phyloP scores from a whole-genome alignment of 2,329 filamentous ascomycete species.

The Monascus ruber region DNA sequence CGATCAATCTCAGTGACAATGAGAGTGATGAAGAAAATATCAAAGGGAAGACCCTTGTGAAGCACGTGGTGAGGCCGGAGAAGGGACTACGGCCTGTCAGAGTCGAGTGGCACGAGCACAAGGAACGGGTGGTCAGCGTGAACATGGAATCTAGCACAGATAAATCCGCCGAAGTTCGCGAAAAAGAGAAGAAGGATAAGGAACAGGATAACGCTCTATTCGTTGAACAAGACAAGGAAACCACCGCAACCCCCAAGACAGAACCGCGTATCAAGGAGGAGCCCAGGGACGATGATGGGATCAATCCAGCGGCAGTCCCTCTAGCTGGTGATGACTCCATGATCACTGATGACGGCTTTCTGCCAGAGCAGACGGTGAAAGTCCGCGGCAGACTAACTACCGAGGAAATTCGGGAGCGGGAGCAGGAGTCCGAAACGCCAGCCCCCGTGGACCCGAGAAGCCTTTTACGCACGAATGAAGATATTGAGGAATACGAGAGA shows the following conservation, averaged over 20 bases:
- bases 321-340: slow-evolving; percentile 12
- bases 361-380: slow-evolving; percentile 23
- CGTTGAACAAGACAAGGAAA: slow-evolving; percentile 16
- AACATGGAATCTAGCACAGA: slow-evolving; percentile 42
- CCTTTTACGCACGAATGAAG: slow-evolving; percentile 29
- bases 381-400: slow-evolving; percentile 21
- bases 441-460: slow-evolving; percentile 18
- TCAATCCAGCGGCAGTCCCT: slow-evolving; percentile 23
- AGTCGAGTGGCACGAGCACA: slow-evolving; percentile 45
- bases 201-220: slow-evolving; percentile 23
- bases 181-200: slow-evolving; percentile 21
- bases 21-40: slow-evolving; percentile 27
- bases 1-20: slow-evolving; percentile 45
- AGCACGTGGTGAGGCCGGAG: slow-evolving; percentile 10
- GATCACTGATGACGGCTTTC: slow-evolving; percentile 19
- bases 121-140: slow-evolving; percentile 42
- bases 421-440: slow-evolving; percentile 9
- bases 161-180: slow-evolving; percentile 31
- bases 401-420: slow-evolving; percentile 6
- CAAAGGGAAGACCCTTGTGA: slow-evolving; percentile 24
- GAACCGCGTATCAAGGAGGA: slow-evolving; percentile 42
- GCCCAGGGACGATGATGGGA: slow-evolving; percentile 37
- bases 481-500: slow-evolving; percentile 32
- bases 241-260: slow-evolving; percentile 19
- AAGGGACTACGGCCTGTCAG: slow-evolving; percentile 40